These are phyloP conservation scores for Vaucheria bursata DNA, from an alignment of 352 stramenopile species.

Conservation along the genomic window DNA sequence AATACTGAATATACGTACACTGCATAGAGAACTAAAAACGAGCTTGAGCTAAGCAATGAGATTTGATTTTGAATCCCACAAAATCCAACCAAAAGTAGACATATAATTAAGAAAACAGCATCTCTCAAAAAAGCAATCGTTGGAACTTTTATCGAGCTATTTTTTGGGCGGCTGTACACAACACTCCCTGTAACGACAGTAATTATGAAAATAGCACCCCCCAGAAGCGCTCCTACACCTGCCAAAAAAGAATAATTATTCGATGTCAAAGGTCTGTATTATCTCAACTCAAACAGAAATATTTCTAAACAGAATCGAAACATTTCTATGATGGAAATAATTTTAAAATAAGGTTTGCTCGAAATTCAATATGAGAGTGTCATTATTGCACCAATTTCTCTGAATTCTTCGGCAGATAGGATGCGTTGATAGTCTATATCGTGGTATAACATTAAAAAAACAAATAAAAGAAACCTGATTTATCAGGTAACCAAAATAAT, in stretches of 20 bases:
- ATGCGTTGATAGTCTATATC: no score
- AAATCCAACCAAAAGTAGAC: conserved; percentile 13
- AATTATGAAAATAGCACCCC: conserved; percentile 87
- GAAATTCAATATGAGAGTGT: no score
- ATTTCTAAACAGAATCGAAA: no score
- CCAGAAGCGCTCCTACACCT: conserved; percentile 84
- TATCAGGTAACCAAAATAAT: no score
- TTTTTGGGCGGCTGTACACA: background rate
- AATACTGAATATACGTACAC: conserved; percentile 20
- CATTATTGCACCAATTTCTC: no score
- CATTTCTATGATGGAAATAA: no score
- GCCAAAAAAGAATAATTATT: conserved; percentile 50
- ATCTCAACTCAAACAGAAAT: no score
- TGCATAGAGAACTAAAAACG: conserved; percentile 16
- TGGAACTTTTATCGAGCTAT: background rate
- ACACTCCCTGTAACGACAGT: conserved; percentile 50
- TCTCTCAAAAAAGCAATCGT: conserved; percentile 12
- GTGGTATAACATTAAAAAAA: no score
- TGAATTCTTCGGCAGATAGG: no score
- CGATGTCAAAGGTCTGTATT: no score
- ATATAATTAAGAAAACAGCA: conserved; percentile 12
- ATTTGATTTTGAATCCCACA: background rate
- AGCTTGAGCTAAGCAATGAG: background rate
- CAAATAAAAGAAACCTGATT: no score
- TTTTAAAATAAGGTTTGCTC: no score